A percentile compares a stretch with the other conserved stretches of the same genome.
Conservation (phyloP, 2,329 filamentous ascomycete species). For the Camillea tinctor region DNA sequence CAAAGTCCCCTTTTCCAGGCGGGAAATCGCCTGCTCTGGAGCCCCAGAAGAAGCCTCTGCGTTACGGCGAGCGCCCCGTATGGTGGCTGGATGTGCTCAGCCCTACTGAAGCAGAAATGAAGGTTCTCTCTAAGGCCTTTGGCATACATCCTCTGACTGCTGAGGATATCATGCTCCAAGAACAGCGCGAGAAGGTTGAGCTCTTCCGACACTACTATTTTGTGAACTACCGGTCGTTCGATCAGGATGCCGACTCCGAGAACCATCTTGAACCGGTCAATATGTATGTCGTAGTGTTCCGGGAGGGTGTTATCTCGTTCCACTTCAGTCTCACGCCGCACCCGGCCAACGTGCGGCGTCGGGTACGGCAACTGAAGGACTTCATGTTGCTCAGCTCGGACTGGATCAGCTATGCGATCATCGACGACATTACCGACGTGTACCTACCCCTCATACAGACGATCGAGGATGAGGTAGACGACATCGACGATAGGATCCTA, state of each 20-base stretch:
- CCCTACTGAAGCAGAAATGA: conserved; percentile 95
- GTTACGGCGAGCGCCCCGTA: conserved; percentile 79
- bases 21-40: conserved; percentile 27
- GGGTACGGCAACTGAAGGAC: conserved; percentile 90
- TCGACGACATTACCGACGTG: conserved; percentile 97
- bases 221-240: conserved; percentile 96
- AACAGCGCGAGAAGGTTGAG: conserved; percentile 96
- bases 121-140: conserved; percentile 85
- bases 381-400: conserved; percentile 91
- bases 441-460: conserved; percentile 89
- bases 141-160: conserved; percentile 93
- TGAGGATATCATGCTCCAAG: conserved; percentile 96
- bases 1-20: conserved; percentile 20
- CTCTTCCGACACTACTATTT: conserved; percentile 98
- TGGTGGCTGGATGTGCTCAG: conserved; percentile 96
- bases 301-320: conserved; percentile 92
- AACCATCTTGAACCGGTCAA: conserved; percentile 94
- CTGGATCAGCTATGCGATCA: conserved; percentile 98
- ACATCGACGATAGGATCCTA: conserved; percentile 91
- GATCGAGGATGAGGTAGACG: conserved; percentile 95
- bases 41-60: conserved; percentile 32
- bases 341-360: conserved; percentile 89
- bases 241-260: conserved; percentile 86
- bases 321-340: conserved; percentile 97
- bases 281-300: conserved; percentile 96